Conservation (phyloP, 129 eudicot species). For the Lonicera japonica region DNA sequence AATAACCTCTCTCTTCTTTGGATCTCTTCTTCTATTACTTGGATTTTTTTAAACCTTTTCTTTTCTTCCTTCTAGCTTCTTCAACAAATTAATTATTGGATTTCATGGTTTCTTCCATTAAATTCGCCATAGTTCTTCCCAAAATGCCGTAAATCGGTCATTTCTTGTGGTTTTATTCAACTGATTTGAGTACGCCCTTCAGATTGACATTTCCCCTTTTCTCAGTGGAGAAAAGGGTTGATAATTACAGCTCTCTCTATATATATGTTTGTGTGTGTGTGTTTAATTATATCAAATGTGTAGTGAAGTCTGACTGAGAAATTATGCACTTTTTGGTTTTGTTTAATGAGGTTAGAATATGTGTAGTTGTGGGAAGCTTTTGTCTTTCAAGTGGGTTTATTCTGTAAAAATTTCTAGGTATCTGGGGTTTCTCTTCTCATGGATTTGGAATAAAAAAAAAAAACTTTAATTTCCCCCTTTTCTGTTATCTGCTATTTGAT, state of each 20-base stretch:
- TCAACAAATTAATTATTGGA: background rate
- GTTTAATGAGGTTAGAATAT: too few relatives aligned
- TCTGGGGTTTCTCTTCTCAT: background rate
- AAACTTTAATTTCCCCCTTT: background rate
- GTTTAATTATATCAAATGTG: too few relatives aligned
- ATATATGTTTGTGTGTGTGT: too few relatives aligned
- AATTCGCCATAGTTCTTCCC: background rate
- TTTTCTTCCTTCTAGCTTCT: background rate
- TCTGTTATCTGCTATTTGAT: background rate
- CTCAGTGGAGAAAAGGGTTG: too few relatives aligned
- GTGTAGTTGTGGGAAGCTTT: too few relatives aligned
- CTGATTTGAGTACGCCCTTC: background rate
- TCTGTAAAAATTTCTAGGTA: too few relatives aligned
- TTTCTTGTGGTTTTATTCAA: background rate
- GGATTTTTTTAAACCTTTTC: background rate
- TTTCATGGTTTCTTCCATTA: background rate
- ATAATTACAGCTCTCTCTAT: too few relatives aligned
- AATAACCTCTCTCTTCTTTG: constrained; percentile 3
- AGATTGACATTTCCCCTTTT: background rate
- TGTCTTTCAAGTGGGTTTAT: too few relatives aligned
- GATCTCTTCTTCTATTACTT: background rate
- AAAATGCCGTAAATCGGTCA: too few relatives aligned
- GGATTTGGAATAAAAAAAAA: too few relatives aligned
- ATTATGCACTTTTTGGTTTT: too few relatives aligned
- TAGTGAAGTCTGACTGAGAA: too few relatives aligned